Base-by-base conservation (phyloP, 305 asterid genomes). In the Rubia balearica region DNA sequence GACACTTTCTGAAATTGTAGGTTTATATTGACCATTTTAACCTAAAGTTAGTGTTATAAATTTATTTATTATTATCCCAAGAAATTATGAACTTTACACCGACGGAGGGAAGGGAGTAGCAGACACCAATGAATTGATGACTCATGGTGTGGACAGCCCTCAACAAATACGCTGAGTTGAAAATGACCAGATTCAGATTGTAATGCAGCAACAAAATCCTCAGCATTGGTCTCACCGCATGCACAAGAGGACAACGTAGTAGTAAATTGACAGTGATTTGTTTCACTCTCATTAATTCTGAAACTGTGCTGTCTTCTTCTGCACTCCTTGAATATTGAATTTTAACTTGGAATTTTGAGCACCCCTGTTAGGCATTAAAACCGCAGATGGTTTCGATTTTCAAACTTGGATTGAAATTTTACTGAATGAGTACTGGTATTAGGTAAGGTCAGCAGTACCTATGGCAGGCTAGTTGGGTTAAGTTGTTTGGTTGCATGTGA, bases 111-210 rank as follows among this genome's bases (percentile, higher is more conserved):
- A n/a, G n/a, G n/a, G n/a, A n/a, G n/a, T n/a, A 14, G 19, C 5
- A 49, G 56, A 49, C 56, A 49, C n/a, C n/a, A n/a, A 49, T 49
- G 56, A 49, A 49, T 16, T 56, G 61, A 56, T 56, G 30, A 56
- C 19, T 56, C 30, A 43, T 22, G 70, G 59, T 21, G n/a, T n/a
- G n/a, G n/a, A n/a, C n/a, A n/a, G n/a, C n/a, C n/a, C n/a, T n/a
- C n/a, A n/a, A 4, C 46, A 49, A 14, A 9, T 14, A 27, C 16
- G 36, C 61, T 48, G 61, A 51, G 69, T 27, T 40, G 66, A 65
- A 6, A 56, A 55, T 55, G 71, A 73, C 76, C 60, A 36, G 53
- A 55, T 55, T 55, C 46, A 49, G 71, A 67, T 19, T 69, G 64
- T 43, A 51, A 33, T 69, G 72, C 70, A 49, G 72, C 61, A 67